Base-by-base conservation (phyloP, 306 rosid genomes). In the Prunus mira region DNA sequence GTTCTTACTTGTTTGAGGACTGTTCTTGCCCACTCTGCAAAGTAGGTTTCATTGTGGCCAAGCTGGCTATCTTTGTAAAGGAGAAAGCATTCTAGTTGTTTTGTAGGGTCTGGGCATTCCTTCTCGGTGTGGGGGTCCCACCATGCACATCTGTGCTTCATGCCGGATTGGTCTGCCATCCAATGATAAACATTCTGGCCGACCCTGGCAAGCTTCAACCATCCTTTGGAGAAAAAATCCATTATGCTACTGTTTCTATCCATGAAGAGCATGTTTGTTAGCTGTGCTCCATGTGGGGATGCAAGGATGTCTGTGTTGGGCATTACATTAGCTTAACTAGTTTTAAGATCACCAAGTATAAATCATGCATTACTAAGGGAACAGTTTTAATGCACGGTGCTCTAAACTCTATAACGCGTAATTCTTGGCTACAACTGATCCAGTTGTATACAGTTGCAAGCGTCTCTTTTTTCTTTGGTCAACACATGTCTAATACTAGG, bases 201-300 rank as follows among this genome's bases (percentile, higher is more conserved):
- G 4, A 30, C n/a, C 14, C 88, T 76, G 2, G 85, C 88, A 6
- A 69, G 79, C 81, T 78, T 81, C 43, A 71, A 46, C 85, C 85
- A 78, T 13, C 88, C 81, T 43, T 61, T 65, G 25, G 88, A 82
- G 67, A 79, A 85, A 52, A 82, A 82, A 32, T 82, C 82, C 86
- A 82, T 79, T 3, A 82, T 13, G 67, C 79, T 75, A n/a, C 84
- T 76, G 57, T 79, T 66, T 68, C 77, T 65, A 55, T 85, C 79
- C 84, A 76, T 78, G 71, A 82, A 78, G 9, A 79, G 14, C 81
- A 72, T 71, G 82, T 82, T 79, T 11, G 79, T 85, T 19, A 67
- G 60, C 73, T 78, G 86, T 10, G 81, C 85, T 43, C 79, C 86
- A 25, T 81, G 85, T 11, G 83, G 85, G n/a, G 81, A 81, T 76